Base-by-base conservation (phyloP, 2,329 filamentous ascomycete genomes). In the Thelonectria blattea region DNA sequence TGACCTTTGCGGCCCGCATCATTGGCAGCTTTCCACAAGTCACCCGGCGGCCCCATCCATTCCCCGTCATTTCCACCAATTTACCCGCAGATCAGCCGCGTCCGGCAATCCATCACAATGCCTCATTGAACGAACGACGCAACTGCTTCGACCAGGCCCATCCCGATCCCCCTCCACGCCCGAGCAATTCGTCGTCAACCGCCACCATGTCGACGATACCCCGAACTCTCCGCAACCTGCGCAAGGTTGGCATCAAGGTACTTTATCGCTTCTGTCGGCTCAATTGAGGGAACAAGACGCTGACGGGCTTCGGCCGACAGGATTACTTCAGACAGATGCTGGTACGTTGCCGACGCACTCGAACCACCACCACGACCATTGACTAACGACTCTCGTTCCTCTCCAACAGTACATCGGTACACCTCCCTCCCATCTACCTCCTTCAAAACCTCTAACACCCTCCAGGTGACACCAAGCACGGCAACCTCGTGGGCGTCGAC, bases 401-500 rank as follows among this genome's bases (percentile, higher is more conserved):
- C 17, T 63, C 62, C 39, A 63, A 77, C 69, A 87, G 84, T 85
- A 86, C 71, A 86, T 87, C 66, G 84, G 84, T 85, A 81, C 60
- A 75, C 3, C 18, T 8, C 12, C 2, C 5, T 1, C 1, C 7
- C 18, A 0, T 62, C 71, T 14, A 20, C 17, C n/a, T 17, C 11
- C 34, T 15, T 15, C 49, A 49, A 22, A 12, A n/a, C n/a, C n/a
- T 64, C 60, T 42, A n/a, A 18, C 20, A 1, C 30, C 45, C 22
- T n/a, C 8, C 75, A 95, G 93, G 94, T 82, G 95, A 99, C 81
- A 99, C 95, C 79, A 99, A 99, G 83, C 88, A 91, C 74, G 96
- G 95, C 73, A 88, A 86, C 45, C 84, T 96, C 68, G 87, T 99
- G 68, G 95, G 90, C 71, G 86, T 81, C 73, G 95, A 99, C 82